Evolutionary conservation across 129 eudicot genomes (phyloP), one percentile per base, ranked within the genome.

Genomic region (Saposhnikovia divaricata): DNA sequence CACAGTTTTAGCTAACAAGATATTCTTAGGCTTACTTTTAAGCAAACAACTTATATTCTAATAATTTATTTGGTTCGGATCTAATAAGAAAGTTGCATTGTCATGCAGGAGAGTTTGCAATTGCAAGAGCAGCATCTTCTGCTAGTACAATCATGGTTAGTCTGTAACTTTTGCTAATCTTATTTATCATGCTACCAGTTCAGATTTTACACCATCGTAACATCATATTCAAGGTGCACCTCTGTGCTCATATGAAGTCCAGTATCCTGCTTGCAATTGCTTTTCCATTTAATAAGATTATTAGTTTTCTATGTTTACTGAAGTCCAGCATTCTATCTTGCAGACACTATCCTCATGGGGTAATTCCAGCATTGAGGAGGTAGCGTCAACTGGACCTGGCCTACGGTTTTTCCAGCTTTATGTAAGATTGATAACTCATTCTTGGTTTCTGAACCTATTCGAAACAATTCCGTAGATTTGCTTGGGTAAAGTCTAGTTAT

Each of bases 91-190:
- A 7, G 72, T 61, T 75, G 43, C 27, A 74, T 53, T 45, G 82
- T 43, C 47, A 40, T 82, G 83, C 88, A 91, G 98, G 98, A 55
- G 97, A 93, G 88, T 92, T 85, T 78, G 98, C 98, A 80, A 86
- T 90, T 18, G 98, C 98, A 63, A 85, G 98, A 84, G 98, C 98
- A 78, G 82, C 98, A 83, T 84, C 96, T 74, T 82, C 96, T 39
- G 93, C 98, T 85, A 92, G 97, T 81, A 93, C 98, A 44, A 89
- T 93, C 85, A 93, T 93, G 98, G 98, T 93, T 82, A 82, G 72
- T 80, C 55, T 61, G 76, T 75, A 51, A 75, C 84, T 61, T 10
- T 46, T 45, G 31, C 47, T 51, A 57, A 34, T n/a, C 18, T 76
- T 50, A 68, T 40, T 34, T 42, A 15, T 21, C 4, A 14, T 69